Evolutionary conservation across 1,139 yeast genomes (phyloP), one percentile per base, ranked within the genome.

Genomic region (Debaryomycetaceae sp.): DNA sequence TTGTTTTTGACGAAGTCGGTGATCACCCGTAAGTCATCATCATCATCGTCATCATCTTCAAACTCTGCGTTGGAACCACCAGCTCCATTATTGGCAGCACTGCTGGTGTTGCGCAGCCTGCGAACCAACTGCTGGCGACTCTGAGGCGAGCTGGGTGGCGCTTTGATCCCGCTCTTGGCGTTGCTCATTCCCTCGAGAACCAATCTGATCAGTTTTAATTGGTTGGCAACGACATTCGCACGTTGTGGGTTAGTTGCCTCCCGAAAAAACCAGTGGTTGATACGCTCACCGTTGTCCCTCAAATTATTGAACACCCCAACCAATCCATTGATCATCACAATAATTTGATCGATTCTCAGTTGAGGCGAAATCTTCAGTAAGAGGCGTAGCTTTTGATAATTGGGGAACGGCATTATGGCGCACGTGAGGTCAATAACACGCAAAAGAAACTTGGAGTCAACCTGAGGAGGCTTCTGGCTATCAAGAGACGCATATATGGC

Each of bases 321-420:
- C 39, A 78, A 56, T 3, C 52, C 54, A 3, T 38, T 39, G 11
- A 68, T 43, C 53, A 71, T 56, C 1, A 30, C 34, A 25, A 50
- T 47, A 30, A 71, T 61, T 23, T 46, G 53, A 0, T 37, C 37
- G 0, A 65, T 38, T 34, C 83, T 53, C 8, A 60, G 61, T 1
- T 34, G 35, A 3, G 64, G 42, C 13, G 60, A 58, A 9, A 56
- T 38, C 16, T 60, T 50, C 18, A 54, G 46, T 34, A 81, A 56
- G 37, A 71, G 58, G 5, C 46, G 50, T 18, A 66, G 47, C 43
- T 74, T 75, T 34, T 70, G 71, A 14, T 59, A 54, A 26, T 58
- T 58, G 2, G 81, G 70, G 34, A 76, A 74, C 4, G 88, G 88
- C 20, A 80, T 58, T 6, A 79, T 60, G 0, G 83, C 79, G 31